Evolutionary conservation across 495 filamentous ascomycete species (phyloP).

Genomic region (Sporormia fimetaria): DNA sequence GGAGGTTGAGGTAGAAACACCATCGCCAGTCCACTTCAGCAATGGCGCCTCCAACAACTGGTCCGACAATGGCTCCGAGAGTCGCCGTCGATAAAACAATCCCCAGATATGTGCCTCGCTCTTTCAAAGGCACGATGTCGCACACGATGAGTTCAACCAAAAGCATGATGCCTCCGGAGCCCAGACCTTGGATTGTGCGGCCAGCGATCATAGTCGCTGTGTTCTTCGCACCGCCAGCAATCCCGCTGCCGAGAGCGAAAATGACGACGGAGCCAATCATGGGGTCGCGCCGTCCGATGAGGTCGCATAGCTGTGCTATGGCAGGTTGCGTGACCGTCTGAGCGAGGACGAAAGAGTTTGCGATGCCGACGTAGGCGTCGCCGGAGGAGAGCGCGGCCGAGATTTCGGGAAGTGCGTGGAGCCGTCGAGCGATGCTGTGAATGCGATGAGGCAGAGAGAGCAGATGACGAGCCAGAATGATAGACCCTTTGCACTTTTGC

Average conservation of each 20-base stretch:
- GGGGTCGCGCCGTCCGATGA: slow-evolving; percentile 14
- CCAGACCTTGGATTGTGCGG: slow-evolving; percentile 33
- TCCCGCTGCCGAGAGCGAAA: slow-evolving; percentile 23
- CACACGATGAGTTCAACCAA: slow-evolving; percentile 32
- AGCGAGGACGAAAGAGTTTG: slow-evolving; percentile 7
- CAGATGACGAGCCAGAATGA: slow-evolving; percentile 5
- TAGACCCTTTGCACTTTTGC: neutral
- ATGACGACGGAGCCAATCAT: slow-evolving; percentile 9
- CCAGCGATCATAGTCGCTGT: slow-evolving; percentile 27
- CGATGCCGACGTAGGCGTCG: slow-evolving; percentile 1
- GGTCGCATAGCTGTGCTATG: slow-evolving; percentile 3
- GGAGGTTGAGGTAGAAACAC: slow-evolving; percentile 19
- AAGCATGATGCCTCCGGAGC: slow-evolving; percentile 29
- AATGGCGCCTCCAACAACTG: slow-evolving; percentile 11
- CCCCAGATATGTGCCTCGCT: slow-evolving; percentile 28
- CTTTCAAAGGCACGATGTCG: slow-evolving; percentile 29
- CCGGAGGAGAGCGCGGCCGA: neutral
- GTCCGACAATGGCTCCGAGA: slow-evolving; percentile 7
- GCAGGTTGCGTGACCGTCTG: slow-evolving; percentile 6
- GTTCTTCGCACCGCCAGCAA: slow-evolving; percentile 16
- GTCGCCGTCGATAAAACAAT: neutral
- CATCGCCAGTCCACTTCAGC: slow-evolving; percentile 11
- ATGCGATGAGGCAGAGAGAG: slow-evolving; percentile 5
- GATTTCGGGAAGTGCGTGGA: slow-evolving; percentile 9
- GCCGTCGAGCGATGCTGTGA: slow-evolving; percentile 7